These are phyloP conservation scores for Zymoseptoria tritici DNA, from an alignment of 2,329 filamentous ascomycete species.

Conservation along the genomic window DNA sequence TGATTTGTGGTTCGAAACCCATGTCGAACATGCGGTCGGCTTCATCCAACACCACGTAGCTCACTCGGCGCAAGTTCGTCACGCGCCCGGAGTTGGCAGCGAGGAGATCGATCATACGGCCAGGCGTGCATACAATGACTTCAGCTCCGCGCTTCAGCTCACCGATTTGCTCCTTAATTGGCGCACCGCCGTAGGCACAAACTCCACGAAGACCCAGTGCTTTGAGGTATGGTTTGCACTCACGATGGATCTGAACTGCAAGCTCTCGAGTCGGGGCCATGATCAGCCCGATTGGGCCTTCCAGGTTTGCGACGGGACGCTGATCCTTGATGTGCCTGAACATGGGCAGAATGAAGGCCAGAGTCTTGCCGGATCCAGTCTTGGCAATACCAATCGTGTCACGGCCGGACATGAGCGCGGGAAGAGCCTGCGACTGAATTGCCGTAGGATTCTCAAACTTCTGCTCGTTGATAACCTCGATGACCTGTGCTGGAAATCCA, in stretches of 20 bases:
- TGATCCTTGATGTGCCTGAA: slow-evolving; percentile 98
- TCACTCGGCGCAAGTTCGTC: slow-evolving; percentile 80
- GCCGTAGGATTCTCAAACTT: slow-evolving; percentile 85
- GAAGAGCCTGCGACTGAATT: slow-evolving; percentile 92
- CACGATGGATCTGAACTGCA: slow-evolving; percentile 85
- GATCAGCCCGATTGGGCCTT: slow-evolving; percentile 81
- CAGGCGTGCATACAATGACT: slow-evolving; percentile 90
- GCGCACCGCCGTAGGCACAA: slow-evolving; percentile 88
- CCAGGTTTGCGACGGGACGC: slow-evolving; percentile 67
- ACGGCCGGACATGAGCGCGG: slow-evolving; percentile 88
- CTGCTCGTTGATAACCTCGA: slow-evolving; percentile 74
- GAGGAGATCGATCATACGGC: slow-evolving; percentile 89
- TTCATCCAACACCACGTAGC: slow-evolving; percentile 92
- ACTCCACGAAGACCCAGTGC: slow-evolving; percentile 77
- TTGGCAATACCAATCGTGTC: slow-evolving; percentile 96
- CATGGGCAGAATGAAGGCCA: slow-evolving; percentile 93
- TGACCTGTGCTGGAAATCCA: slow-evolving; percentile 75
- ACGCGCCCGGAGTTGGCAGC: slow-evolving; percentile 91
- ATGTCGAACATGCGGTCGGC: slow-evolving; percentile 99
- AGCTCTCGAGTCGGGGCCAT: slow-evolving; percentile 93
- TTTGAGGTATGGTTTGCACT: slow-evolving; percentile 91
- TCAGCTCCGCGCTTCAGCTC: slow-evolving; percentile 92
- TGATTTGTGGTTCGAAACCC: slow-evolving; percentile 97
- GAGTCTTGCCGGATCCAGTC: slow-evolving; percentile 94
- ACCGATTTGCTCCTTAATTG: slow-evolving; percentile 95